Conservation (phyloP, 1,139 yeast species). For the Nadsonia starkeyi-henricii region DNA sequence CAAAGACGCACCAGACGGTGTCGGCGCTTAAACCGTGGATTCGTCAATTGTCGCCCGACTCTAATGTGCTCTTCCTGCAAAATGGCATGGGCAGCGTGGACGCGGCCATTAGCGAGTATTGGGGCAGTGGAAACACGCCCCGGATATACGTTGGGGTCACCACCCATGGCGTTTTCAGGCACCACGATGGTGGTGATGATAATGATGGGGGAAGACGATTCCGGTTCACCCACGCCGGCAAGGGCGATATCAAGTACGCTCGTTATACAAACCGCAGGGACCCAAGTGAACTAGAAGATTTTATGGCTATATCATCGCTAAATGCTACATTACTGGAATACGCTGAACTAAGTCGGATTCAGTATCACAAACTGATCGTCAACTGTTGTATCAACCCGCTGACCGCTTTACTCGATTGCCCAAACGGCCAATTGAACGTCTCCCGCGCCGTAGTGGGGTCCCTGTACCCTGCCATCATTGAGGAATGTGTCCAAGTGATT, state of each 20-base stretch:
- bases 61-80: constrained; percentile 57
- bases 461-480: constrained; percentile 11
- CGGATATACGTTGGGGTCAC: constrained; percentile 47
- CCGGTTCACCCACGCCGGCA: constrained; percentile 49
- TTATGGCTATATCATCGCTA: constrained; percentile 4
- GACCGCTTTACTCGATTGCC: constrained; percentile 52
- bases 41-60: constrained; percentile 27
- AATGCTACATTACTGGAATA: constrained; percentile 35
- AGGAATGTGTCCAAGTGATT: constrained; percentile 12
- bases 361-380: constrained; percentile 60
- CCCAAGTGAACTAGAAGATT: neutral
- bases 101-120: constrained; percentile 35
- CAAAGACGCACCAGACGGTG: constrained; percentile 47
- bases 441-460: neutral
- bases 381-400: constrained; percentile 68
- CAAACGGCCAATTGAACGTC: constrained; percentile 48
- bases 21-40: constrained; percentile 34
- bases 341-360: constrained; percentile 45
- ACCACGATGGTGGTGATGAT: constrained; percentile 8
- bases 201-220: constrained; percentile 10
- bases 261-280: neutral
- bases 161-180: constrained; percentile 60
- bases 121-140: constrained; percentile 25
- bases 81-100: constrained; percentile 65
- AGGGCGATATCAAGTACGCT: constrained; percentile 42